Base-by-base conservation (phyloP, 345 rosid genomes). In the Cardamine occulta region DNA sequence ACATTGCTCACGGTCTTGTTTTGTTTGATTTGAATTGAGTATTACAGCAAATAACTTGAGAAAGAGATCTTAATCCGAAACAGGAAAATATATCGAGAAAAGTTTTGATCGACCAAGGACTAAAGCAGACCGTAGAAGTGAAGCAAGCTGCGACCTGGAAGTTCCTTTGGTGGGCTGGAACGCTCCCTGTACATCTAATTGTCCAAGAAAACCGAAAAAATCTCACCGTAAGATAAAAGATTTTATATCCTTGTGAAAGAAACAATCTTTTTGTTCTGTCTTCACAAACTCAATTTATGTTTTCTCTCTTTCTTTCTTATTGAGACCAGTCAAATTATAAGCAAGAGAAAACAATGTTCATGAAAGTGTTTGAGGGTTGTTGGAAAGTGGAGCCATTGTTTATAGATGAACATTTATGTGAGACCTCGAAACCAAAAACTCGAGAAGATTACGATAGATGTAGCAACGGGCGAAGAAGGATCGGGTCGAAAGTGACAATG, bases 161-260 rank as follows among this genome's bases (percentile, higher is more conserved):
- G 80, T 94, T 94, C 59, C 95, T 94, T 29, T 94, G 97, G 97
- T 89, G 97, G 93, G 85, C 89, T 4, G 93, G 96, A 75, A 86
- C 90, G 14, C 85, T 90, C 55, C 86, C 90, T 9, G 85, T 94
- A 56, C 90, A 91, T 80, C 85, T 94, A 53, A 71, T 87, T 28
- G 97, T 89, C 26, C 89, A 91, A 73, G 95, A 94, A 78, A 86
- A 89, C 83, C 82, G 93, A 81, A 52, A 80, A 63, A 85, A 89
- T 62, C 84, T 82, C 66, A 80, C 88, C 0, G 97, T 91, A 82
- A 81, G 89, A 52, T 29, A 19, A 4, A 0, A 59, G 31, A 63
- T 9, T 7, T 1, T 40, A 42, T 49, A 57, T 64, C 17, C 9
- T 4, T 4, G 19, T 19, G 19, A 0, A 19, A 19, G 19, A 19